Evolutionary conservation across 306 rosid genomes (phyloP).

Genomic region (Lithocarpus polystachyus): DNA sequence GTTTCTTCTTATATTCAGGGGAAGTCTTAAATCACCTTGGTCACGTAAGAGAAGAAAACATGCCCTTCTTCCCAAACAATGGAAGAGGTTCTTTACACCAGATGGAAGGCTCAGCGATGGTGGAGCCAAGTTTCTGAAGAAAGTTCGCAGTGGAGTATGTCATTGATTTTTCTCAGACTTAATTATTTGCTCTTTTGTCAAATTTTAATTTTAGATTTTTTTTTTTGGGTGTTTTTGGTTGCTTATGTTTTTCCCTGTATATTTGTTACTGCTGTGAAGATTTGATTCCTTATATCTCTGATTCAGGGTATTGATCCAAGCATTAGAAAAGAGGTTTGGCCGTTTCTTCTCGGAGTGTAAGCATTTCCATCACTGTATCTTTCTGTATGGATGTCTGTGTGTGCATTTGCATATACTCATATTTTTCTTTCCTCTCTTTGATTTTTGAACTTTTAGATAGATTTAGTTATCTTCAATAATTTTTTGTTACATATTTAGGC

Average conservation of each 20-base stretch:
- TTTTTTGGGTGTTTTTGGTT: background rate
- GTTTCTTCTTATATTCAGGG: conserved; percentile 44
- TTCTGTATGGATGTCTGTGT: background rate
- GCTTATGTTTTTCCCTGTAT: conserved; percentile 19
- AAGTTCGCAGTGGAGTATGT: conserved; percentile 98
- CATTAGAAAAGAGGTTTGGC: conserved; percentile 94
- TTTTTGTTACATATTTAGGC: background rate
- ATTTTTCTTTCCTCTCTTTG: background rate
- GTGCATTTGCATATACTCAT: background rate
- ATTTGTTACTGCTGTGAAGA: background rate
- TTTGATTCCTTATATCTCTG: conserved; percentile 8
- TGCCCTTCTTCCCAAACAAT: conserved; percentile 71
- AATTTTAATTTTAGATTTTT: conserved; percentile 3
- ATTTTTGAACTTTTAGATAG: background rate
- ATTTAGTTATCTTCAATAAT: background rate
- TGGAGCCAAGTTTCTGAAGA: conserved; percentile 80
- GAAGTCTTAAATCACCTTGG: conserved; percentile 97
- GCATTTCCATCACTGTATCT: conserved; percentile 25
- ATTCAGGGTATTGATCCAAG: conserved; percentile 93
- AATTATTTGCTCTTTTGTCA: conserved; percentile 3
- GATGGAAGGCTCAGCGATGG: conserved; percentile 87
- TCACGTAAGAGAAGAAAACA: conserved; percentile 91
- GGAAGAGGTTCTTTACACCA: conserved; percentile 70
- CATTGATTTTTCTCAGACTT: conserved; percentile 5
- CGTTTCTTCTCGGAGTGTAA: conserved; percentile 98